Percentiles rank a stretch among this genome's conserved stretches.
These are phyloP conservation scores for Cytospora chrysosperma DNA, from an alignment of 2,329 filamentous ascomycete genomes.

Conservation along the genomic window DNA sequence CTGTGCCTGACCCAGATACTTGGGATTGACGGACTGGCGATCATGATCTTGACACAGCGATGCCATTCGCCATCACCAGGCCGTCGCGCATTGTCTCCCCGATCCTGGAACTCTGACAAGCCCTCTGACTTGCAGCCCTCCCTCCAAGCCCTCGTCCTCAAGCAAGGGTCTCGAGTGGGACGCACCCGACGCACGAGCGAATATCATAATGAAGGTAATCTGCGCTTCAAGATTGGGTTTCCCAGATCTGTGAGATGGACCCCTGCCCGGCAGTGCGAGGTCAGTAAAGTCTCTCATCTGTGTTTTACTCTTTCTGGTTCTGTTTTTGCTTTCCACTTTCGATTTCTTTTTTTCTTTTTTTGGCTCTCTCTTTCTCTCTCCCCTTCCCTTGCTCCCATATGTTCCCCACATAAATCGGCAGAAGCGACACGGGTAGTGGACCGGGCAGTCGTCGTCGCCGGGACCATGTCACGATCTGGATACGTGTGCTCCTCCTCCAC, in stretches of 20 bases:
- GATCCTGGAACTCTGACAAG: neutral
- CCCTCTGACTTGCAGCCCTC: constrained; percentile 14
- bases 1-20: constrained; percentile 8
- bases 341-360: neutral
- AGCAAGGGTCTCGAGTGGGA: constrained; percentile 9
- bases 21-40: constrained; percentile 12
- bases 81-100: constrained; percentile 13
- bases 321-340: neutral
- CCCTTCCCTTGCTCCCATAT: neutral
- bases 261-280: constrained; percentile 9
- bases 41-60: neutral
- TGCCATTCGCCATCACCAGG: constrained; percentile 10
- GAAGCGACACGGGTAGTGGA: neutral
- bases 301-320: no score
- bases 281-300: neutral
- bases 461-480: neutral
- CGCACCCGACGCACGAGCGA: constrained; percentile 12
- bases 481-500: neutral
- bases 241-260: constrained; percentile 13
- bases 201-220: constrained; percentile 20
- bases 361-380: neutral
- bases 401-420: neutral
- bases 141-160: neutral
- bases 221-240: constrained; percentile 13
- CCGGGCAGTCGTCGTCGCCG: neutral